phyloP scores from a whole-genome alignment of 2,329 filamentous ascomycete genomes.

The Ustulina deusta region DNA sequence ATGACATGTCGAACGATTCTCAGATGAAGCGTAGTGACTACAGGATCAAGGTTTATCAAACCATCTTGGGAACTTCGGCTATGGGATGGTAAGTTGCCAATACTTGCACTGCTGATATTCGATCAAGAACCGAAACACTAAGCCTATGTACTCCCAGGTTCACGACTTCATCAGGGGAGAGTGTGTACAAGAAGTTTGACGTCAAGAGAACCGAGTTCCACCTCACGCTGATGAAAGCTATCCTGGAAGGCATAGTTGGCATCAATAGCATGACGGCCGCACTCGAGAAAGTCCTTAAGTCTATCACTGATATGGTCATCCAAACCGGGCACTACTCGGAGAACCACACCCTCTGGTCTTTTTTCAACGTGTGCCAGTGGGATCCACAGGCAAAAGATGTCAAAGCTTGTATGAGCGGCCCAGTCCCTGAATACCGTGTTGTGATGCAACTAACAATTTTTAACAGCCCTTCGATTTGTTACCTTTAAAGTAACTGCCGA shows the following conservation, averaged over 20 bases:
- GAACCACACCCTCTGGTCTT: background rate
- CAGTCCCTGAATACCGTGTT: background rate
- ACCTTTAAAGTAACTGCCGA: background rate
- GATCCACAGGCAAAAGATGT: background rate
- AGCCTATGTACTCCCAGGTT: background rate
- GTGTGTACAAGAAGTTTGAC: background rate
- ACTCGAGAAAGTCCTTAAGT: background rate
- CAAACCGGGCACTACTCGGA: background rate
- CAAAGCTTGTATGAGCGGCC: background rate
- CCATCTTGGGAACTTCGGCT: background rate
- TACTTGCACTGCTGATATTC: background rate
- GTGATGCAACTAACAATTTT: background rate
- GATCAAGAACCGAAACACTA: background rate
- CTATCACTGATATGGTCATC: background rate
- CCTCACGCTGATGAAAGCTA: background rate
- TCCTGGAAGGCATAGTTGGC: constrained; percentile 1
- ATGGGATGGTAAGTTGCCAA: background rate
- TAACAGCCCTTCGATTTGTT: background rate
- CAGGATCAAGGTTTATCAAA: background rate
- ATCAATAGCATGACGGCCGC: background rate
- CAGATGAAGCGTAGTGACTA: constrained; percentile 1
- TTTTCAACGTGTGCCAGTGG: background rate
- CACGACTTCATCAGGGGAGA: background rate
- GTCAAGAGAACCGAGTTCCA: background rate
- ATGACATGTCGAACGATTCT: background rate